A percentile compares a stretch with the other conserved stretches of the same genome.
phyloP scores from a whole-genome alignment of 2,329 filamentous ascomycete species.

The Orbilia javanica region DNA sequence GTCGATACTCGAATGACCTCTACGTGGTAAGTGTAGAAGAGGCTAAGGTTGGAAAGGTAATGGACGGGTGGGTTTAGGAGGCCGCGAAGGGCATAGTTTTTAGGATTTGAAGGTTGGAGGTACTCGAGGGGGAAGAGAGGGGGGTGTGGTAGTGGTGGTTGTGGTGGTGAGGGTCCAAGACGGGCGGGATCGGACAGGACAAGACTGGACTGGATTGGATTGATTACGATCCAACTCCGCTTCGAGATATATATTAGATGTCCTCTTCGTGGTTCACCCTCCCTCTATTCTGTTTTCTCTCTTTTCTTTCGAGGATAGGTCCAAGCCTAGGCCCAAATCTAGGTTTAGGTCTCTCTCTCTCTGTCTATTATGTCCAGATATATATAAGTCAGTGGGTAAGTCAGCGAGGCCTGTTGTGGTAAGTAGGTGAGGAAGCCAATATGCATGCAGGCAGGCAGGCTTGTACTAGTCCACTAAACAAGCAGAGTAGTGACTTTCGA shows the following conservation, averaged over 20 bases:
- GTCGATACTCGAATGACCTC: slow-evolving; percentile 48
- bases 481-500: not conserved
- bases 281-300: not conserved
- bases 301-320: not conserved
- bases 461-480: no score
- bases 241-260: slow-evolving; percentile 33
- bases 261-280: slow-evolving; percentile 12
- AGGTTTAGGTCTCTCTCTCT: not conserved
- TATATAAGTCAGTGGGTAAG: not conserved
- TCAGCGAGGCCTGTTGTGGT: not conserved
- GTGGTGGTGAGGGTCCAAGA: not conserved
- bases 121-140: slow-evolving; percentile 22
- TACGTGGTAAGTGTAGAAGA: slow-evolving; percentile 52
- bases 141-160: not conserved
- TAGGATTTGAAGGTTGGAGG: slow-evolving; percentile 39
- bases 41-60: slow-evolving; percentile 25
- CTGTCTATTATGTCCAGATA: not conserved
- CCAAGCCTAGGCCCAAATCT: not conserved
- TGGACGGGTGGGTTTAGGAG: slow-evolving; percentile 50
- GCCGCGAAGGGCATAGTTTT: slow-evolving; percentile 53
- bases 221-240: slow-evolving; percentile 9
- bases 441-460: not conserved
- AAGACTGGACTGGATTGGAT: not conserved
- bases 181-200: not conserved
- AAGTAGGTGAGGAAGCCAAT: not conserved